Base-by-base conservation (phyloP, 768 basidiomycete genomes). In the Asterophora lycoperdoides region DNA sequence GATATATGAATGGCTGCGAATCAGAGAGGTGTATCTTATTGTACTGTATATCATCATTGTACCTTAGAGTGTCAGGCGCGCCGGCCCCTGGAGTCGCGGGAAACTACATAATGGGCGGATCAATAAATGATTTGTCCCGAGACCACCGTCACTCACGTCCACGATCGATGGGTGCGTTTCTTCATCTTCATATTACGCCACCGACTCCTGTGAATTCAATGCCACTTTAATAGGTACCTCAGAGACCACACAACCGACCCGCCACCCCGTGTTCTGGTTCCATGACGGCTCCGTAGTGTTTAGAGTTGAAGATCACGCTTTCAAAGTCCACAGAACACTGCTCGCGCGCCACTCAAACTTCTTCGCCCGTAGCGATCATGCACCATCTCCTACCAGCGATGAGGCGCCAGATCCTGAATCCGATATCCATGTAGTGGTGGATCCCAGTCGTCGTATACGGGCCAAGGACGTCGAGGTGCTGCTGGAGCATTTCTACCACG, bases 401-500 rank as follows among this genome's bases (percentile, higher is more conserved):
- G 30, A 51, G 8, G 18, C 7, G 13, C 5, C 11, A 32, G 51
- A 45, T 29, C 26, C 14, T 36, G 59, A 17, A 18, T 23, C 17
- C 26, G 51, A 29, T 18, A 43, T 56, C 7, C 54, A 60, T 37
- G 45, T 63, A 40, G 45, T 57, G 39, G 57, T 78, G 35, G 75
- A 77, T 40, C 60, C 58, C 20, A 64, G 71, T 37, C 61, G 68
- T 14, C 60, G 64, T 28, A 68, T 78, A 41, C 60, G 57, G 33
- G 63, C 68, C 14, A 58, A 62, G 36, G 84, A 87, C 59, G 71
- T 85, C 5, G 75, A 77, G 41, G 70, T 68, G 1, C 61, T 89
- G 41, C 65, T 88, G n/a, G 72, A 73, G 49, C 77, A 85, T 64
- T 58, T 88, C 26, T 87, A 88, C 59, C 80, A 85, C 58, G 80